Conservation (phyloP, 305 asterid genomes). For the Rubia tinctorum region DNA sequence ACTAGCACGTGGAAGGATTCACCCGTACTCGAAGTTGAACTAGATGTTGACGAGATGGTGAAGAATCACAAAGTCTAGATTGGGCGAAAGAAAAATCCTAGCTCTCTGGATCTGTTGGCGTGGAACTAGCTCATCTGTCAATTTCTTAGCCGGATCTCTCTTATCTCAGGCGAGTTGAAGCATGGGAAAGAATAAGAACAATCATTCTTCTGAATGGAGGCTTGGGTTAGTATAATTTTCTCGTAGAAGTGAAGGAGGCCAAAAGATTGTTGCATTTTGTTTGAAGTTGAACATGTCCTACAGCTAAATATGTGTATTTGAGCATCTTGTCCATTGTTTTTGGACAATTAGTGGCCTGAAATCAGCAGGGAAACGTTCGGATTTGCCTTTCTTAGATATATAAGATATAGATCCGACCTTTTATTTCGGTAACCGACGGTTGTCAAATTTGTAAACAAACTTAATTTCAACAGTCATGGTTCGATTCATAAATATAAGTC, state of each 20-base stretch:
- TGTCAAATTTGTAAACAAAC: no score
- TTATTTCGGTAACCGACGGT: no score
- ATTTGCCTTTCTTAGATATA: no score
- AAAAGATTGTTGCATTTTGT: background rate
- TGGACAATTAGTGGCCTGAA: conserved; percentile 7
- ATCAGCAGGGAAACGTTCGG: conserved; percentile 1
- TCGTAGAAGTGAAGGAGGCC: background rate
- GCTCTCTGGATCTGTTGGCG: background rate
- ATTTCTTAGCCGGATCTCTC: conserved; percentile 16
- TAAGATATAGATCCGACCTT: no score
- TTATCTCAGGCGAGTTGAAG: background rate
- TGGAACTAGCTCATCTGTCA: conserved; percentile 14
- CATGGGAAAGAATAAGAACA: conserved; percentile 6
- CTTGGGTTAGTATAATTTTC: conserved; percentile 2
- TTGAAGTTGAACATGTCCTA: background rate
- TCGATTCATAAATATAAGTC: no score
- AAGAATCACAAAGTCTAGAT: conserved; percentile 60
- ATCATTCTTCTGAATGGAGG: conserved; percentile 6
- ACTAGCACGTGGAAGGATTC: conserved; percentile 49
- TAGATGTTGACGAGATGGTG: conserved; percentile 79
- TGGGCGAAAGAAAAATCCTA: background rate
- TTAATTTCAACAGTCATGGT: no score
- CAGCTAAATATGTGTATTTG: conserved; percentile 1
- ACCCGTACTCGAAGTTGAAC: conserved; percentile 72
- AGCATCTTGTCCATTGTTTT: background rate